Conservation (phyloP, 768 basidiomycete genomes). For the Tricholoma hemisulphureum region DNA sequence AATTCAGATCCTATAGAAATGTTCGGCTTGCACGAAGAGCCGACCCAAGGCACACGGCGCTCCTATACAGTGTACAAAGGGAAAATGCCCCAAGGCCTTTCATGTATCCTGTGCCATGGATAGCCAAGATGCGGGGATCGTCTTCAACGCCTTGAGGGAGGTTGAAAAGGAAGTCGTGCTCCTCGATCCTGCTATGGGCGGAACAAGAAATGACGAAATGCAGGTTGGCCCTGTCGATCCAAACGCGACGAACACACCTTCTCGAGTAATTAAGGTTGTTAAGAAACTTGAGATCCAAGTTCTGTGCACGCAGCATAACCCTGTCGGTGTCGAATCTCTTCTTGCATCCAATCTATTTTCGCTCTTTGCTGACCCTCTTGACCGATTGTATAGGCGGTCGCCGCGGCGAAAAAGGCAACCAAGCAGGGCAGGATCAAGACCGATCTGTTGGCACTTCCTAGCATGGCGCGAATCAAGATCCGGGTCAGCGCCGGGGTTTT, state of each 20-base stretch:
- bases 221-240: conserved; percentile 22
- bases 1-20: conserved; percentile 62
- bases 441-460: conserved; percentile 67
- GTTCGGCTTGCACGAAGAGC: conserved; percentile 75
- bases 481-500: conserved; percentile 82
- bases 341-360: background rate
- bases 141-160: conserved; percentile 62
- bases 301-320: conserved; percentile 87
- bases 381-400: conserved; percentile 51
- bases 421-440: conserved; percentile 72
- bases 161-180: conserved; percentile 82
- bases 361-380: background rate
- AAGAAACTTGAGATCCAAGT: conserved; percentile 74
- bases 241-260: conserved; percentile 9
- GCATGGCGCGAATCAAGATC: conserved; percentile 78
- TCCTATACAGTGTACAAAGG: conserved; percentile 90
- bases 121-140: conserved; percentile 49
- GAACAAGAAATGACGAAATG: conserved; percentile 25
- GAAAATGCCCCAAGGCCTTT: conserved; percentile 91
- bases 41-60: conserved; percentile 70
- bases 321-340: conserved; percentile 51
- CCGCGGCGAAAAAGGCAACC: conserved; percentile 70
- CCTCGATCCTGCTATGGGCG: conserved; percentile 37
- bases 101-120: conserved; percentile 87
- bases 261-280: conserved; percentile 60